These are phyloP conservation scores for Suillus weaverae DNA, from an alignment of 768 basidiomycete species.

Conservation along the genomic window DNA sequence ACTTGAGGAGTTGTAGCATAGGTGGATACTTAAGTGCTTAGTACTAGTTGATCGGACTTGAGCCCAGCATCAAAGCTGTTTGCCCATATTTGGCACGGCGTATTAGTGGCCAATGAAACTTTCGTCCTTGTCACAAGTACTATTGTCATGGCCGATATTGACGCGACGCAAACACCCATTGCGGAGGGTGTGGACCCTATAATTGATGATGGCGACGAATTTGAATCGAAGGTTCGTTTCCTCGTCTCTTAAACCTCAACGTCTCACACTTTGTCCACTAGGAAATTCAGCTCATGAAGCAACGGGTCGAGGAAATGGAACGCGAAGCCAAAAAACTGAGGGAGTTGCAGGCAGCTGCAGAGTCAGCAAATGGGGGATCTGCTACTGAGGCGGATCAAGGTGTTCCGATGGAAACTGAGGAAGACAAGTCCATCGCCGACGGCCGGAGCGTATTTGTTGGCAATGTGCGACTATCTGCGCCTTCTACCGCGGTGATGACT, in stretches of 20 bases:
- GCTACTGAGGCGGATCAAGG: constrained; percentile 46
- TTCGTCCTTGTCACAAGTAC: constrained; percentile 19
- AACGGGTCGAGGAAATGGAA: constrained; percentile 92
- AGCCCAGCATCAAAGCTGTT: constrained; percentile 12
- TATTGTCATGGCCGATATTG: constrained; percentile 51
- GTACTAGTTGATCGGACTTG: neutral
- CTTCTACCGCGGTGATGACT: constrained; percentile 7
- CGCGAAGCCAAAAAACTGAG: constrained; percentile 84
- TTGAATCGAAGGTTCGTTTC: constrained; percentile 54
- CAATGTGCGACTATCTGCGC: constrained; percentile 64
- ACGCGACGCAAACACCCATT: constrained; percentile 41
- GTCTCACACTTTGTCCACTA: constrained; percentile 34
- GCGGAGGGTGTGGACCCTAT: constrained; percentile 30
- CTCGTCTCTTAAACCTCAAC: constrained; percentile 9
- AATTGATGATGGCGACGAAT: constrained; percentile 63
- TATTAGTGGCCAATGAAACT: constrained; percentile 22
- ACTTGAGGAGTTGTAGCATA: neutral
- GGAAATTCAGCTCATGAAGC: constrained; percentile 91
- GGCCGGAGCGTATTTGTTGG: constrained; percentile 91
- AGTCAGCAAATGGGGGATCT: constrained; percentile 50
- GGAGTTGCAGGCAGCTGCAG: constrained; percentile 80
- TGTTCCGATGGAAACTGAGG: constrained; percentile 72
- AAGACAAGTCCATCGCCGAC: constrained; percentile 82
- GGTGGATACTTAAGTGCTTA: neutral
- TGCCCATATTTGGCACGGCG: constrained; percentile 27